phyloP scores from a whole-genome alignment of 352 stramenopile genomes.

The Globisporangium spiculum region DNA sequence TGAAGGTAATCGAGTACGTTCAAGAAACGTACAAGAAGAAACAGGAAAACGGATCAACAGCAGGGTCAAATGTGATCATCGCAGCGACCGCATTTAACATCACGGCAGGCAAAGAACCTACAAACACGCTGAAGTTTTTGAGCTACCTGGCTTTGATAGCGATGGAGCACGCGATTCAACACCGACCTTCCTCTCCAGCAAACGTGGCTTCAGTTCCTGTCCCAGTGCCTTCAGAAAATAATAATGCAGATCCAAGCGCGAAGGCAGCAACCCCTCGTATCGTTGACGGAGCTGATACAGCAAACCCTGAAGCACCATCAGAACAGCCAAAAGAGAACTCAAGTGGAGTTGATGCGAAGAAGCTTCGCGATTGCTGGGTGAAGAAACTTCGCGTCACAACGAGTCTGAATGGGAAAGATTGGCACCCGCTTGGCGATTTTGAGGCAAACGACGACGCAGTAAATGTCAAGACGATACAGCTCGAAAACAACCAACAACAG shows the following conservation, averaged over 20 bases:
- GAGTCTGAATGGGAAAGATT: constrained; percentile 65
- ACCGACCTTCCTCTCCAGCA: constrained; percentile 16
- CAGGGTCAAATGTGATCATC: constrained; percentile 36
- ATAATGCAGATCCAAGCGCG: neutral
- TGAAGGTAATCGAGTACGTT: constrained; percentile 71
- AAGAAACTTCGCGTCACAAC: constrained; percentile 55
- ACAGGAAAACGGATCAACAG: constrained; percentile 16
- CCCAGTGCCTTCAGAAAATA: neutral
- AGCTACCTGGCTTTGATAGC: constrained; percentile 57
- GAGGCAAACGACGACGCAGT: constrained; percentile 47
- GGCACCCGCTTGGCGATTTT: constrained; percentile 56
- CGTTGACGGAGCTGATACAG: neutral
- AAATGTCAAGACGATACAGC: constrained; percentile 29
- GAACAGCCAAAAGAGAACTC: neutral
- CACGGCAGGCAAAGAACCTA: constrained; percentile 68
- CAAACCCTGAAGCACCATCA: neutral
- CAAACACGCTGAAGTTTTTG: constrained; percentile 78
- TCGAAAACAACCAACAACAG: constrained; percentile 23
- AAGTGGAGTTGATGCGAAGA: neutral
- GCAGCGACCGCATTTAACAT: constrained; percentile 77
- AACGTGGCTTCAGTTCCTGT: neutral
- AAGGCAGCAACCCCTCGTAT: neutral
- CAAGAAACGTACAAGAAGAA: constrained; percentile 48
- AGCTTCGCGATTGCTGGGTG: constrained; percentile 45
- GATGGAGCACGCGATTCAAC: constrained; percentile 46